Conservation (phyloP, 768 basidiomycete genomes). For the Rossbeevera mucosa region DNA sequence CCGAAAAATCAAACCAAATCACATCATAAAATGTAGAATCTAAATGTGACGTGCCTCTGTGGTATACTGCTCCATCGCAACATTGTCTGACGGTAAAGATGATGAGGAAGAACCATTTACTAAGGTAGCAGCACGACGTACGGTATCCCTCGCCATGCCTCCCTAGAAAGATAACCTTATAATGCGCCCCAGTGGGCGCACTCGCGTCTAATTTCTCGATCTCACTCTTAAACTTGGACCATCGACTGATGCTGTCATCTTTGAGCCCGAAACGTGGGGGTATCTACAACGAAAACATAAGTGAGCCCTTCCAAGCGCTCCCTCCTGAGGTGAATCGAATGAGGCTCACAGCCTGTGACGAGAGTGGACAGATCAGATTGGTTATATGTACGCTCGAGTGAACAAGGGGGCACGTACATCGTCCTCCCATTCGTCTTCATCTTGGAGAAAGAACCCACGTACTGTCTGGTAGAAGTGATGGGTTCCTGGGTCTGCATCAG, state of each 20-base stretch:
- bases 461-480: conserved; percentile 2
- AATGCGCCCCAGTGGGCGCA: conserved; percentile 36
- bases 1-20: neutral
- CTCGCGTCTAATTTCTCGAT: conserved; percentile 43
- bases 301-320: neutral
- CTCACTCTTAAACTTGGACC: conserved; percentile 41
- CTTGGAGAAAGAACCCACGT: conserved; percentile 18
- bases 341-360: conserved; percentile 13
- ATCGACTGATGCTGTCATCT: conserved; percentile 47
- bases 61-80: conserved; percentile 64
- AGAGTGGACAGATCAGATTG: neutral
- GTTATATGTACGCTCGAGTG: neutral
- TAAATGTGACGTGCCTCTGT: conserved; percentile 29
- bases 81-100: conserved; percentile 61
- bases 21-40: neutral
- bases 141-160: conserved; percentile 75
- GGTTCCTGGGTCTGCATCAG: neutral
- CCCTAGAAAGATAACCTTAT: conserved; percentile 62
- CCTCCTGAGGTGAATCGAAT: neutral
- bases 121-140: conserved; percentile 38
- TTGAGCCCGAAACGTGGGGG: conserved; percentile 56
- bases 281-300: conserved; percentile 35
- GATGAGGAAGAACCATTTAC: neutral
- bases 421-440: conserved; percentile 10
- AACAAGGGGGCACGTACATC: conserved; percentile 6